These are phyloP conservation scores for Penicillium concentricum DNA, from an alignment of 2,329 filamentous ascomycete species.

Conservation along the genomic window DNA sequence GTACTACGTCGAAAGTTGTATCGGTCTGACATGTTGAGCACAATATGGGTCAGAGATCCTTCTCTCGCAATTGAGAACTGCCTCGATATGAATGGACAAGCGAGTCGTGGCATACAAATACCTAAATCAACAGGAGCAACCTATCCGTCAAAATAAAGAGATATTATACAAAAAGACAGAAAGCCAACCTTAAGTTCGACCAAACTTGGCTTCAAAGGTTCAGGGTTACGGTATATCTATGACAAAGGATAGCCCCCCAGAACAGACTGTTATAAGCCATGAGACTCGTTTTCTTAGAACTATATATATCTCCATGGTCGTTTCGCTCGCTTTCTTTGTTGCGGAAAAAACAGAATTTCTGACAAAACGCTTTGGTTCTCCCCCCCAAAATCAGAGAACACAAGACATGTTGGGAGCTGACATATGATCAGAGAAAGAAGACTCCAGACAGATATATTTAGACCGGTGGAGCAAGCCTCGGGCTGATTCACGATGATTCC, in stretches of 20 bases:
- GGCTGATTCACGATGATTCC: too few relatives aligned
- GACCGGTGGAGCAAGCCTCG: too few relatives aligned
- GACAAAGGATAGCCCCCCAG: not conserved
- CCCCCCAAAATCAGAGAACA: not conserved
- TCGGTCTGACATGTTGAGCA: not conserved
- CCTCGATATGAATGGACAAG: not conserved
- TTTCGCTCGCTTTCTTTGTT: not conserved
- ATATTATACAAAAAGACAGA: too few relatives aligned
- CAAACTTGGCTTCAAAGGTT: not conserved
- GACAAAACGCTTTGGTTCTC: not conserved
- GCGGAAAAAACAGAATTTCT: not conserved
- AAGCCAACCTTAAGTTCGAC: not conserved
- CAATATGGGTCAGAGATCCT: not conserved
- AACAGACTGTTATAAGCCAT: not conserved
- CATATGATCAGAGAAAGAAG: not conserved
- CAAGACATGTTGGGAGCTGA: not conserved
- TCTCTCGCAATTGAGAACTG: not conserved
- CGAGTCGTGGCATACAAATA: not conserved
- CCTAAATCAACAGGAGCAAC: not conserved
- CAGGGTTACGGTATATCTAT: not conserved
- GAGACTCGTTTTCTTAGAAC: not conserved
- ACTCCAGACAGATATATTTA: not conserved
- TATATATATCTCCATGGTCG: not conserved
- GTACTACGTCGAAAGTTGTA: not conserved
- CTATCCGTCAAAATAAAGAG: not conserved